Evolutionary conservation across 352 stramenopile species (phyloP).

Genomic region (Pythium coloratum): DNA sequence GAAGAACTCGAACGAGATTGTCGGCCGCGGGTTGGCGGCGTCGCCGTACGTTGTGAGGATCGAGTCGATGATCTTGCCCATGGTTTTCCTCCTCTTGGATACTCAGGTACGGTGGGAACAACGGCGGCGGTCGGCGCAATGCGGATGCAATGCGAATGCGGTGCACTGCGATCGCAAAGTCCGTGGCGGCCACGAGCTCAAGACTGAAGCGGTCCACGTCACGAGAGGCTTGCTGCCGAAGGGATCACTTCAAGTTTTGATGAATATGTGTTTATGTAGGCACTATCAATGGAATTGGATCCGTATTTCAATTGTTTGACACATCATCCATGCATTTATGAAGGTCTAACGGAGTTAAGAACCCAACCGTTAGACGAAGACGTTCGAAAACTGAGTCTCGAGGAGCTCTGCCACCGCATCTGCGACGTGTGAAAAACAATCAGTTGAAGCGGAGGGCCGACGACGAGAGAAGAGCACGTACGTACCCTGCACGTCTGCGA

Average conservation of each 20-base stretch:
- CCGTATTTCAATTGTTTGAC: constrained; percentile 8
- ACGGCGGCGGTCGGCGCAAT: background rate
- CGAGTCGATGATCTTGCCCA: constrained; percentile 86
- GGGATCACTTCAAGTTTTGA: background rate
- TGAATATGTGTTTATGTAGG: background rate
- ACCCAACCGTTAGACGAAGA: constrained; percentile 21
- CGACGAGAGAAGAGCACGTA: background rate
- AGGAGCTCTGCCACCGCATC: constrained; percentile 49
- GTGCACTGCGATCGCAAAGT: background rate
- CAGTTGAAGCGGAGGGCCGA: background rate
- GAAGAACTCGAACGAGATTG: constrained; percentile 88
- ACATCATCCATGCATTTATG: constrained; percentile 12
- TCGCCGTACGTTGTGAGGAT: constrained; percentile 56
- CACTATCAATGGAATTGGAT: too few relatives aligned
- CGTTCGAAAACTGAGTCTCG: constrained; percentile 55
- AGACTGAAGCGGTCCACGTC: background rate
- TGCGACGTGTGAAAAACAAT: constrained; percentile 25
- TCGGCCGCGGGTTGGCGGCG: constrained; percentile 41
- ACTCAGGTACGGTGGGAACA: background rate
- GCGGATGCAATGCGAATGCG: background rate
- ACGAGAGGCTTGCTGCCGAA: background rate
- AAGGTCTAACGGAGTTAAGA: constrained; percentile 17
- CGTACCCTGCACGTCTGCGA: constrained; percentile 54
- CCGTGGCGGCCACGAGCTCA: background rate
- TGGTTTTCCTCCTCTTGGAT: constrained; percentile 16